Evolutionary conservation across 192 early-diverging fungal species (phyloP).

Genomic region (Gonapodya prolifera): DNA sequence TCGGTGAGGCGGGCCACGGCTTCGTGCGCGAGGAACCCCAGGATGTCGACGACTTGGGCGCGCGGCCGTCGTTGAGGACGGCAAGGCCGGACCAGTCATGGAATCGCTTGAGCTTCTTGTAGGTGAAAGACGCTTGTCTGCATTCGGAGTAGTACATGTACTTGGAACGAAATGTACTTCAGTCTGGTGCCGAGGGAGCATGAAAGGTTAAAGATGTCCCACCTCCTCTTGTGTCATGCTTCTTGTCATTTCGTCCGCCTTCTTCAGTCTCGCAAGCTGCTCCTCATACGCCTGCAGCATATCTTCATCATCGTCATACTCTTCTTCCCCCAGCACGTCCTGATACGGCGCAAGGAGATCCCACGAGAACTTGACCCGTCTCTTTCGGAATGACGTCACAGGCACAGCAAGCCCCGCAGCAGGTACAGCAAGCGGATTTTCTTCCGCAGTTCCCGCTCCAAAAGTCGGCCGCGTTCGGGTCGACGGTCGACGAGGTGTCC

Average conservation of each 20-base stretch:
- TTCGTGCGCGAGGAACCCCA: constrained; percentile 92
- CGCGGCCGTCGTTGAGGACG: constrained; percentile 73
- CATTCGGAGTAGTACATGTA: constrained; percentile 98
- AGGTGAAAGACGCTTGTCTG: constrained; percentile 94
- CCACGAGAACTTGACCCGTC: constrained; percentile 83
- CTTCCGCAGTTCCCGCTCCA: constrained; percentile 35
- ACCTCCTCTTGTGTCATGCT: constrained; percentile 97
- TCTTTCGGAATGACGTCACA: constrained; percentile 22
- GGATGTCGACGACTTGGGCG: constrained; percentile 89
- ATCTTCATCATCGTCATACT: constrained; percentile 81
- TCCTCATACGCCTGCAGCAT: constrained; percentile 76
- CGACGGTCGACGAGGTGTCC: too few species aligned
- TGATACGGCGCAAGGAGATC: constrained; percentile 74
- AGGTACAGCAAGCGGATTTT: constrained; percentile 28
- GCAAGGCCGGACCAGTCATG: constrained; percentile 92
- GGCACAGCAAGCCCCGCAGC: constrained; percentile 7
- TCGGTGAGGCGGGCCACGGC: constrained; percentile 88
- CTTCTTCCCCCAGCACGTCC: constrained; percentile 57
- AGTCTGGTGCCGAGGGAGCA: too few species aligned
- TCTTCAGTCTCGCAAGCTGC: constrained; percentile 64
- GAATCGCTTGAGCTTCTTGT: constrained; percentile 85
- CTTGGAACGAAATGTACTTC: too few species aligned
- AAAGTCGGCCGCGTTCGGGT: constrained; percentile 18
- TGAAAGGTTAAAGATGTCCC: too few species aligned
- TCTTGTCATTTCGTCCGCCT: constrained; percentile 82